Conservation (phyloP, 1,284 basidiomycete species). For the Rugosomyces carneus region DNA sequence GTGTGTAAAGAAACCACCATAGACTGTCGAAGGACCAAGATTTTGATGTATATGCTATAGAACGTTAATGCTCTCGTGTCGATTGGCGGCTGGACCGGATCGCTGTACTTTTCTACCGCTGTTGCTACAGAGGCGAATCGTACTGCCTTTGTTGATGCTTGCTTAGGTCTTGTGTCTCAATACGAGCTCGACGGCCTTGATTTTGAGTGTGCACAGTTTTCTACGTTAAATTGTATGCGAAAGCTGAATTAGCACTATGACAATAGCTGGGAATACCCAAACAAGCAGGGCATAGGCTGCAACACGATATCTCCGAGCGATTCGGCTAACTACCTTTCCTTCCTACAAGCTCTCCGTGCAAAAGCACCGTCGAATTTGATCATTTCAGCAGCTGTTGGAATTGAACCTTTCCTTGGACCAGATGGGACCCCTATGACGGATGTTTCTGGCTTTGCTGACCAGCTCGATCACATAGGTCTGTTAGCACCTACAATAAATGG, state of each 20-base stretch:
- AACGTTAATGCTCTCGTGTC: conserved; percentile 64
- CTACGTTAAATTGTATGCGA: not conserved
- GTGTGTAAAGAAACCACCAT: conserved; percentile 27
- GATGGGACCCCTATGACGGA: conserved; percentile 57
- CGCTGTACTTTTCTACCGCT: conserved; percentile 61
- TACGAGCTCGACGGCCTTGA: conserved; percentile 77
- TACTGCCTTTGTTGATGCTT: conserved; percentile 61
- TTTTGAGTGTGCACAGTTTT: conserved; percentile 51
- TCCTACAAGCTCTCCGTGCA: conserved; percentile 65
- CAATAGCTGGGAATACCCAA: conserved; percentile 80
- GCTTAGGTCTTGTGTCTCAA: conserved; percentile 48
- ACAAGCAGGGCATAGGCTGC: conserved; percentile 55
- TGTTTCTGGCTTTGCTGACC: conserved; percentile 63
- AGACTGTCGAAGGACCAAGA: not conserved
- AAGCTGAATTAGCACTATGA: not conserved
- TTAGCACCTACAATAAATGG: conserved; percentile 1
- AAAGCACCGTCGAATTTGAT: conserved; percentile 53
- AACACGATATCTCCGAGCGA: conserved; percentile 60
- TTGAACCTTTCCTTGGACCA: conserved; percentile 61
- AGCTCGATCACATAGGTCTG: conserved; percentile 65
- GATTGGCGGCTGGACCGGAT: conserved; percentile 83
- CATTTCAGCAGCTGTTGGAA: conserved; percentile 68
- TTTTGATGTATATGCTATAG: conserved; percentile 24
- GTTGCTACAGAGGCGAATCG: conserved; percentile 55
- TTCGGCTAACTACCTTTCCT: conserved; percentile 62